Conservation (phyloP, 2,329 filamentous ascomycete genomes). For the Phaeomoniella chlamydospora region DNA sequence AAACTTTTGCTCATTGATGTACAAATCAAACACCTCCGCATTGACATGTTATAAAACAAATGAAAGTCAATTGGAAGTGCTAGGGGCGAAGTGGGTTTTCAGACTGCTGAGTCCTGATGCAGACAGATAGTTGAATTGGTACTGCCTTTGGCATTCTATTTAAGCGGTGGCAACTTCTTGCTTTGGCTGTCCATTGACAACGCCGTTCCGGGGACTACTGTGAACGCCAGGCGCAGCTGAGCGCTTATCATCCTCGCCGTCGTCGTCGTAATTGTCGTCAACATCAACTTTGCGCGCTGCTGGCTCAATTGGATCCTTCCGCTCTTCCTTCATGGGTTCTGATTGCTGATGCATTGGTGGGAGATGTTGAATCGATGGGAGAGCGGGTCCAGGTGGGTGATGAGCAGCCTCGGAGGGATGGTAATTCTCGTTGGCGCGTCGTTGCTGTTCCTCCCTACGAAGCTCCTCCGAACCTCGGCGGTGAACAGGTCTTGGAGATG, state of each 20-base stretch:
- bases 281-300: slow-evolving; percentile 92
- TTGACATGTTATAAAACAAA: too few species aligned
- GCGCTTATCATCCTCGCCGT: slow-evolving; percentile 66
- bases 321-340: slow-evolving; percentile 41
- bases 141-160: not conserved
- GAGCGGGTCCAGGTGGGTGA: slow-evolving; percentile 49
- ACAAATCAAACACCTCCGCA: too few species aligned
- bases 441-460: slow-evolving; percentile 49
- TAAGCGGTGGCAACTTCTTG: slow-evolving; percentile 10
- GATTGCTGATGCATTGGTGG: slow-evolving; percentile 45
- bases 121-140: too few species aligned
- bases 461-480: slow-evolving; percentile 60
- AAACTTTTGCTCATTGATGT: too few species aligned
- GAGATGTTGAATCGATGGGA: slow-evolving; percentile 49
- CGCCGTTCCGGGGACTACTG: slow-evolving; percentile 15
- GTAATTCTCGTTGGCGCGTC: slow-evolving; percentile 63
- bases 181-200: slow-evolving; percentile 16
- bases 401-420: slow-evolving; percentile 89
- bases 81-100: too few species aligned
- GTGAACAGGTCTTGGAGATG: slow-evolving; percentile 57
- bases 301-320: slow-evolving; percentile 51
- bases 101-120: too few species aligned
- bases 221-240: slow-evolving; percentile 17
- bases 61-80: too few species aligned
- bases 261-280: slow-evolving; percentile 94